Base-by-base conservation (phyloP, 139 green algal species). In the Coccomyxa sp. region DNA sequence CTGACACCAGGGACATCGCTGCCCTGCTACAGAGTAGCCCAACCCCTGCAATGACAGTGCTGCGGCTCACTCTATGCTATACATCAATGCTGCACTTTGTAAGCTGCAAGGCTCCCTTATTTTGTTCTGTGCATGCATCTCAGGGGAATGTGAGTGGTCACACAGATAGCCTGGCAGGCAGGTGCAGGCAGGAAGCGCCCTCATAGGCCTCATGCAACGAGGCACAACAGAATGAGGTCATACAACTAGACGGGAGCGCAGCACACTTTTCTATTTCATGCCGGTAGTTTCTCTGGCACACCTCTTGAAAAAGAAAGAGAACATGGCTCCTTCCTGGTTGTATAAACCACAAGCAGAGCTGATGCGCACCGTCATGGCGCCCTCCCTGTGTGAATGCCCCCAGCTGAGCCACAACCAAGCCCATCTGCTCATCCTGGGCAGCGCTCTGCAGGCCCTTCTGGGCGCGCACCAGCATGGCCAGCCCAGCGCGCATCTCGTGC, bases 401-500 rank as follows among this genome's bases (percentile, higher is more conserved):
- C 16, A 89, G 82, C 39, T 41, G 40, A 14, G 41, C 71, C 31
- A 78, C 29, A 71, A 82, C 75, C 8, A 36, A 40, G 2, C 39
- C 78, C 54, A 80, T 58, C 76, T 70, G 64, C 58, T 64, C 27
- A 31, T 18, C 27, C 5, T 18, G 50, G 18, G 22, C 50, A 7
- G n/a, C 41, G 44, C 24, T 35, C n/a, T 64, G 50, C 34, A 71
- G 22, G 14, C 9, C 7, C 6, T 36, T n/a, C 7, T 41, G 38
- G 31, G 68, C 74, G 36, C 55, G n/a, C 10, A 50, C 39, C 78
- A 95, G 55, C 74, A 94, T 78, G 7, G 77, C 72, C 33, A 96
- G 41, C 18, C 92, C 92, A 39, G 89, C 88, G 34, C 86, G 70
- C 38, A 90, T 70, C 81, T 93, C 89, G 24, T 87, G 72, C n/a